A percentile compares a stretch with the other conserved stretches of the same genome.
Conservation (phyloP, 2,329 filamentous ascomycete genomes). For the Fusarium foetens region DNA sequence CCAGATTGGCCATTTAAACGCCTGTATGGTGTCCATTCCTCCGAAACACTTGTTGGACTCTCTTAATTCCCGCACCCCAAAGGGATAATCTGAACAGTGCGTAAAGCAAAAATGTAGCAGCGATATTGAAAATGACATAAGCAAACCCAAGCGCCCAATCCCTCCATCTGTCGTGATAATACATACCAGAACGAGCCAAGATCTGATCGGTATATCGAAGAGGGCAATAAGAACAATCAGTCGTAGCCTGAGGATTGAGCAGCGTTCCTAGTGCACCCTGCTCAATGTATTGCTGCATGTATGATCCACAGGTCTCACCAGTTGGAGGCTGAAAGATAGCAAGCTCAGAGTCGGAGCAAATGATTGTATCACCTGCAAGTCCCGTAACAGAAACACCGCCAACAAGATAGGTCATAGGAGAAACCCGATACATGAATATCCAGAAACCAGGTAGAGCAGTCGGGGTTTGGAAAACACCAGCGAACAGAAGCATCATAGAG, state of each 20-base stretch:
- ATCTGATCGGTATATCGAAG: background rate
- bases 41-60: background rate
- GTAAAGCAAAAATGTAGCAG: background rate
- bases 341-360: constrained; percentile 6
- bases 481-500: constrained; percentile 69
- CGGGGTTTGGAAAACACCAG: constrained; percentile 70
- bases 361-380: background rate
- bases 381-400: background rate
- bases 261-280: background rate
- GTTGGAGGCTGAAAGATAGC: background rate
- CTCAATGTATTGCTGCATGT: background rate
- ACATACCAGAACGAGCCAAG: background rate
- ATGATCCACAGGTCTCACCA: background rate
- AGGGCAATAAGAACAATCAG: background rate
- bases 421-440: constrained; percentile 73
- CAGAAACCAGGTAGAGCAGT: constrained; percentile 74
- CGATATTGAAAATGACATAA: background rate
- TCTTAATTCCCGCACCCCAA: background rate
- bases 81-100: background rate
- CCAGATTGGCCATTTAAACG: background rate
- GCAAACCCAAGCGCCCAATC: constrained; percentile 2
- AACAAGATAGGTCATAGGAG: constrained; percentile 5
- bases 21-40: background rate
- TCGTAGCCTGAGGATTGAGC: background rate
- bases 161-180: background rate